Evolutionary conservation across 176 grass and related monocot species (phyloP), one percentile per base, ranked within the genome.

Genomic region (Saccharum spontaneum): DNA sequence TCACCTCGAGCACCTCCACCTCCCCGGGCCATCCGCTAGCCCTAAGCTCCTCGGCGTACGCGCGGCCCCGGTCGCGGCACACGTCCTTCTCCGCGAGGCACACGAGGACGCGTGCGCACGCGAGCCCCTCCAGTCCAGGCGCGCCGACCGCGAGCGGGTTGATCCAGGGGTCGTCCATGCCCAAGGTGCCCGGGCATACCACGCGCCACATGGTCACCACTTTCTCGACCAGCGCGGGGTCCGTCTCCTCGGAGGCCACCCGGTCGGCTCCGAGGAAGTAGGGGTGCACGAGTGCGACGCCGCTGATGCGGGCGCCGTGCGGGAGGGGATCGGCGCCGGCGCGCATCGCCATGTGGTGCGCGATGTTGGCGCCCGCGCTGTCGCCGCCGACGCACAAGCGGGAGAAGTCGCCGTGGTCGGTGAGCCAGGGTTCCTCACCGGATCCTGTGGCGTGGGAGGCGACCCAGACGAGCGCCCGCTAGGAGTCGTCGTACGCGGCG

Each of bases 291-390:
- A 83, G 4, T 6, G 65, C 77, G 88, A 86, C 45, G 85, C 91
- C 67, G 39, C 76, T 70, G 77, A 91, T 67, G n/a, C 6, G 16
- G 20, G 45, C 37, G 55, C 85, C 89, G 64, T 36, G 1, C 9
- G 78, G 88, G 14, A 77, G 71, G 18, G 65, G 33, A 72, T 86
- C 83, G 10, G 78, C 0, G 83, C 67, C 67, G 20, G 34, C 66
- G 46, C 79, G 64, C 89, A 89, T 60, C 60, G 87, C 88, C 76
- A 86, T 5, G 75, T 95, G 72, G 89, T 93, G 89, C 33, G 79
- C 79, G 83, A 88, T 90, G 65, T 97, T 94, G 62, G 46, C 89
- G 22, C 91, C 91, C 10, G 87, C 85, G 86, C 89, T 94, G 33
- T 94, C 91, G n/a, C 91, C 87, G 38, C 79, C 89, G 65, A 94